Conservation (phyloP, 306 rosid genomes). For the Boehmeria nivea region DNA sequence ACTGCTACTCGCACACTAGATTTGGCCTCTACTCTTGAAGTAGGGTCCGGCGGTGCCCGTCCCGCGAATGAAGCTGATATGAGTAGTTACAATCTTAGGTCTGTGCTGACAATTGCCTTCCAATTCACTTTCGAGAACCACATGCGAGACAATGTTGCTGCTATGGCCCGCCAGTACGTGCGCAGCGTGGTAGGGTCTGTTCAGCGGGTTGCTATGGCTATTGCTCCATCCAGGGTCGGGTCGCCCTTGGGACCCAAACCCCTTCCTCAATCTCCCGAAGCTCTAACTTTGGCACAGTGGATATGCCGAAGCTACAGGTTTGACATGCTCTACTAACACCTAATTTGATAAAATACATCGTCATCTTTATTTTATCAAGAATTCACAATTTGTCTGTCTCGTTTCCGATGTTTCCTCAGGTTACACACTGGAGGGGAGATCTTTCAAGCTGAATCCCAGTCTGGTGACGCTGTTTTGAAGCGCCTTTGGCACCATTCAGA, state of each 20-base stretch:
- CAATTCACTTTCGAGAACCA: conserved; percentile 91
- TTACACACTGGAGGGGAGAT: conserved; percentile 71
- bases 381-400: too few species aligned
- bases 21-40: conserved; percentile 89
- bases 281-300: conserved; percentile 85
- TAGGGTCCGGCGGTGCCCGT: conserved; percentile 59
- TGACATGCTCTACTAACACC: not conserved
- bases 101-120: conserved; percentile 90
- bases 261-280: conserved; percentile 88
- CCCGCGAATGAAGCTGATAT: conserved; percentile 48
- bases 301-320: conserved; percentile 77
- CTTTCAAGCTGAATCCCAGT: conserved; percentile 40
- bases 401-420: conserved; percentile 25
- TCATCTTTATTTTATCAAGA: too few species aligned
- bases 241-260: conserved; percentile 63
- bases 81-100: conserved; percentile 63
- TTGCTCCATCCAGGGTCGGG: conserved; percentile 70
- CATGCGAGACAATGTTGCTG: conserved; percentile 79
- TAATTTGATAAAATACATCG: too few species aligned
- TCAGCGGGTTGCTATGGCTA: conserved; percentile 98
- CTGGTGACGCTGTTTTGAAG: conserved; percentile 77
- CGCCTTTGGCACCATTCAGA: conserved; percentile 91
- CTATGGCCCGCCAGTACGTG: conserved; percentile 97
- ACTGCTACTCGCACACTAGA: conserved; percentile 68
- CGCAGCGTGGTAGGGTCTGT: conserved; percentile 91